phyloP scores from a whole-genome alignment of 208 protist species.

The Phytomonas serpens region DNA sequence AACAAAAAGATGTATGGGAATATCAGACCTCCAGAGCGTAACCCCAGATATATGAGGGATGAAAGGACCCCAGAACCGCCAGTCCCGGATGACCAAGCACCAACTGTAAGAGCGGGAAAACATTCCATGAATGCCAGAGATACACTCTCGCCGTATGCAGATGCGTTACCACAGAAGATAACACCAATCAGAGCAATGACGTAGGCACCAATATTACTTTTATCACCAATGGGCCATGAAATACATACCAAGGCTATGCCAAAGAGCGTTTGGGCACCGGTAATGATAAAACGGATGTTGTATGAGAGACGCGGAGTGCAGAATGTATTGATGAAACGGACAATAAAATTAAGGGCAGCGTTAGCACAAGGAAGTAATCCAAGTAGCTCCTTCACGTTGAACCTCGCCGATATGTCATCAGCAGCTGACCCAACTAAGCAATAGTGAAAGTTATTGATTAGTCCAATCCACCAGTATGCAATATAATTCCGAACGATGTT shows the following conservation, averaged over 20 bases:
- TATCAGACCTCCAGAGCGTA: conserved; percentile 40
- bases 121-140: conserved; percentile 70
- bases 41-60: conserved; percentile 61
- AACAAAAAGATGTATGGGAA: conserved; percentile 57
- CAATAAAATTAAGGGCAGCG: conserved; percentile 79
- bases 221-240: conserved; percentile 30
- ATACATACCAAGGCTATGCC: conserved; percentile 78
- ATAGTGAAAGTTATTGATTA: conserved; percentile 91
- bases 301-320: conserved; percentile 47
- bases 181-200: conserved; percentile 67
- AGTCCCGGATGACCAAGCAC: conserved; percentile 82
- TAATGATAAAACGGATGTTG: conserved; percentile 66
- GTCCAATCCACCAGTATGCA: conserved; percentile 40
- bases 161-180: conserved; percentile 42
- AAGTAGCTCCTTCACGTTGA: conserved; percentile 55
- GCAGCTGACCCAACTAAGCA: conserved; percentile 68
- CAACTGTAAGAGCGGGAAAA: conserved; percentile 68
- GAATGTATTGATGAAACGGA: conserved; percentile 71
- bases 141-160: conserved; percentile 75
- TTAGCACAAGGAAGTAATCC: conserved; percentile 70
- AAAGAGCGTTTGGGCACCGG: conserved; percentile 29
- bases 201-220: conserved; percentile 44
- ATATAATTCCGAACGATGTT: conserved; percentile 6
- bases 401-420: conserved; percentile 30
- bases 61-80: conserved; percentile 81